Evolutionary conservation across 2,329 filamentous ascomycete genomes (phyloP).

Genomic region (Ophiostoma angusticollis): DNA sequence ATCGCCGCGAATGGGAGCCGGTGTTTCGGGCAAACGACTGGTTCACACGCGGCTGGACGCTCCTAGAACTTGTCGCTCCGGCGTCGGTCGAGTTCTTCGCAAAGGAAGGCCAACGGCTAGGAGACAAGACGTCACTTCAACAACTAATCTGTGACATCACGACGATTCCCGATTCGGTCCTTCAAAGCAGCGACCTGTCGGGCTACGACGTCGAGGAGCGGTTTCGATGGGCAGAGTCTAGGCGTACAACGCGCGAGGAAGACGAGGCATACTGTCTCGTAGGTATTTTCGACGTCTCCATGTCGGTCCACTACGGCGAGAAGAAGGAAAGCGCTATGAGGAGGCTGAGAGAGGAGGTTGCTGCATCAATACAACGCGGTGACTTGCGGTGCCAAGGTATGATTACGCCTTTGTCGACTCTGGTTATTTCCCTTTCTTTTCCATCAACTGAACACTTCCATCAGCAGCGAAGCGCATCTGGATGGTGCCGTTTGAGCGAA

Average conservation of each 20-base stretch:
- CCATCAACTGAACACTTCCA: background rate
- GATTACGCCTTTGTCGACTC: background rate
- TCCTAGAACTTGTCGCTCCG: conserved; percentile 16
- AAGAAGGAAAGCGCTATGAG: conserved; percentile 6
- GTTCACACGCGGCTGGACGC: conserved; percentile 16
- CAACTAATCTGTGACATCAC: background rate
- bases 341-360: conserved; percentile 17
- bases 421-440: too few relatives aligned
- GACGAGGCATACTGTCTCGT: conserved; percentile 3
- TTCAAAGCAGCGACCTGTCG: background rate
- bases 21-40: conserved; percentile 7
- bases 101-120: conserved; percentile 8
- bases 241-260: conserved; percentile 6
- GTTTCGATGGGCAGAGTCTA: background rate
- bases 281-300: conserved; percentile 5
- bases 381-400: background rate
- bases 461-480: background rate
- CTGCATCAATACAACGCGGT: background rate
- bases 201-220: background rate
- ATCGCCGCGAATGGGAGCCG: background rate
- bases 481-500: background rate
- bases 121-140: conserved; percentile 11
- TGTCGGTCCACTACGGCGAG: conserved; percentile 11
- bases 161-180: background rate
- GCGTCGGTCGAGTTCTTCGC: conserved; percentile 11